Evolutionary conservation across 495 filamentous ascomycete genomes (phyloP).

Genomic region (Aspergillus bridgeri): DNA sequence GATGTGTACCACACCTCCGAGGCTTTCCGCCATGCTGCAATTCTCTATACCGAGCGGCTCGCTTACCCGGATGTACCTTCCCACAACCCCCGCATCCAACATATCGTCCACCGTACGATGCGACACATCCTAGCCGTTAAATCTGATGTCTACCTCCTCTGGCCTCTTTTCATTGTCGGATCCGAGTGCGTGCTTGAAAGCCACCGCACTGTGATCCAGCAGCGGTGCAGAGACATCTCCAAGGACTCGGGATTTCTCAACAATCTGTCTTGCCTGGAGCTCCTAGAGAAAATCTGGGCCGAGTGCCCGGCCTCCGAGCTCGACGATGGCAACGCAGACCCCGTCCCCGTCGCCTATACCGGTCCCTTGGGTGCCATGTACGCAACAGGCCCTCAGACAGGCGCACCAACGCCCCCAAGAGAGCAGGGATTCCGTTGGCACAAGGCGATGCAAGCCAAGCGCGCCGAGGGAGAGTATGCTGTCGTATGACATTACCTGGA

Average conservation of each 20-base stretch:
- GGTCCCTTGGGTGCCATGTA: conserved; percentile 4
- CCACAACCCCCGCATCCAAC: conserved; percentile 74
- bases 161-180: conserved; percentile 89
- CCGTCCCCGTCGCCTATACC: conserved; percentile 1
- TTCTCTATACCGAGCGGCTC: conserved; percentile 88
- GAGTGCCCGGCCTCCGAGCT: conserved; percentile 36
- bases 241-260: conserved; percentile 88
- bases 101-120: conserved; percentile 73
- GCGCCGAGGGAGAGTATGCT: conserved; percentile 80
- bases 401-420: conserved; percentile 9
- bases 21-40: conserved; percentile 82
- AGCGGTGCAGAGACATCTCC: conserved; percentile 81
- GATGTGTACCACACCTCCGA: conserved; percentile 72
- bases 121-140: conserved; percentile 77
- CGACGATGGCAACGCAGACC: conserved; percentile 16
- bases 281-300: conserved; percentile 82
- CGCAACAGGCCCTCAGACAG: not conserved
- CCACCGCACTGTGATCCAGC: conserved; percentile 72
- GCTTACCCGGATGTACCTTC: conserved; percentile 74
- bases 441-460: conserved; percentile 62
- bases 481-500: conserved; percentile 55
- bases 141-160: conserved; percentile 85
- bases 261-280: conserved; percentile 79
- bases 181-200: conserved; percentile 84
- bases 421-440: conserved; percentile 70